A percentile compares a stretch with the other conserved stretches of the same genome.
Conservation (phyloP, 257 asterid genomes). For the Solanum boliviense region DNA sequence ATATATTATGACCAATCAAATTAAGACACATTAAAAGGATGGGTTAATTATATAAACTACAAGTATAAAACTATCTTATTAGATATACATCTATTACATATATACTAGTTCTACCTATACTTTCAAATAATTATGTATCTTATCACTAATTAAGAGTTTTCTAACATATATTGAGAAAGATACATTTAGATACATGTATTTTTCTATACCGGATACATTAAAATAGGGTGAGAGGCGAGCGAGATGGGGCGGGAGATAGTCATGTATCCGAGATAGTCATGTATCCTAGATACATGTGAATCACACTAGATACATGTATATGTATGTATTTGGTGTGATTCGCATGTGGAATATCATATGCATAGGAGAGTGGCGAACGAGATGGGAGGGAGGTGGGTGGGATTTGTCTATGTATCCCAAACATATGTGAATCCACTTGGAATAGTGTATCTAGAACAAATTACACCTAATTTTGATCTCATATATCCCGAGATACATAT, state of each 20-base stretch:
- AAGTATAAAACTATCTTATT: too few relatives aligned
- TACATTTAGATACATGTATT: too few relatives aligned
- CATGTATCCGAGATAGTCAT: not conserved
- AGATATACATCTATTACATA: not conserved
- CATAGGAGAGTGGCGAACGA: not conserved
- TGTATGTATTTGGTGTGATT: too few relatives aligned
- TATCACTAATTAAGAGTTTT: not conserved
- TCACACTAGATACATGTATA: too few relatives aligned
- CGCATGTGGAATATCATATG: too few relatives aligned
- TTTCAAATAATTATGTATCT: too few relatives aligned
- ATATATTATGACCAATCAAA: not conserved
- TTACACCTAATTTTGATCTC: too few relatives aligned
- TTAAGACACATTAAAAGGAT: not conserved
- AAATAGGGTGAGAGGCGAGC: not conserved
- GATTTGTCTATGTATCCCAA: not conserved
- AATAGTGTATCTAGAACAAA: too few relatives aligned
- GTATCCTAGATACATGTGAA: not conserved
- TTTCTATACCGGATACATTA: too few relatives aligned
- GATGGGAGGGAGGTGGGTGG: not conserved
- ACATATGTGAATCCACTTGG: not conserved
- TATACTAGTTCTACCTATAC: too few relatives aligned
- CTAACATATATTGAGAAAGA: not conserved
- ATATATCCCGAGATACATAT: not conserved
- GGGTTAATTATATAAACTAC: too few relatives aligned
- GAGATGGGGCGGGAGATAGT: not conserved